These are phyloP conservation scores for Fusarium tupiense DNA, from an alignment of 2,329 filamentous ascomycete genomes.

Conservation along the genomic window DNA sequence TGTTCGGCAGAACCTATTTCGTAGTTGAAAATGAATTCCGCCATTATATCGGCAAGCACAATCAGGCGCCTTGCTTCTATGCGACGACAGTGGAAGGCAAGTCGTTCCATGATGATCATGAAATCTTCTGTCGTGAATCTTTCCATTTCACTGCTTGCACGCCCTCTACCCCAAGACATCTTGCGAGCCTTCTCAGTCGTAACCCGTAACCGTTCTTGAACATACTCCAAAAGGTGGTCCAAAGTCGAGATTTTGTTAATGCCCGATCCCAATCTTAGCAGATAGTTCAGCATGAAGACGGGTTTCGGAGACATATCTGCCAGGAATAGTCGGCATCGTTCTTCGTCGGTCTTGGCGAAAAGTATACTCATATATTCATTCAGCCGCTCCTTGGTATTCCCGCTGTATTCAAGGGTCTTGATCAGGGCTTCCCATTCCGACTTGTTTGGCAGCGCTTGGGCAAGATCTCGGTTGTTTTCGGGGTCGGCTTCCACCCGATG, in stretches of 20 bases:
- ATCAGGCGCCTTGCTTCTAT: conserved; percentile 48
- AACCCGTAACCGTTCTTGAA: conserved; percentile 29
- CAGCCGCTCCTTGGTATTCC: conserved; percentile 35
- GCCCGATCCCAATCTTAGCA: conserved; percentile 42
- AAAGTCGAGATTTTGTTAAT: conserved; percentile 41
- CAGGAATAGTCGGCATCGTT: conserved; percentile 47
- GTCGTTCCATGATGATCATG: conserved; percentile 36
- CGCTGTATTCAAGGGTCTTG: conserved; percentile 27
- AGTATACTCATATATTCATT: conserved; percentile 45
- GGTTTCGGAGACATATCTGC: conserved; percentile 39
- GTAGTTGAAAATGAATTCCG: conserved; percentile 41
- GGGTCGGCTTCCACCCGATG: conserved; percentile 28
- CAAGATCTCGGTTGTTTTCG: conserved; percentile 24
- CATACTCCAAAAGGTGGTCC: conserved; percentile 42
- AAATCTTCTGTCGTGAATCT: conserved; percentile 39
- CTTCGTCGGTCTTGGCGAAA: conserved; percentile 44
- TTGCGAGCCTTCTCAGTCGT: conserved; percentile 7
- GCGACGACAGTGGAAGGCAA: conserved; percentile 46
- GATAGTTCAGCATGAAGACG: conserved; percentile 46
- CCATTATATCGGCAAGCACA: conserved; percentile 44
- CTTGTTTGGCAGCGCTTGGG: conserved; percentile 40
- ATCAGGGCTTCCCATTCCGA: conserved; percentile 39
- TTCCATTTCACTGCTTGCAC: conserved; percentile 22
- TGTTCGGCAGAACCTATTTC: conserved; percentile 25
- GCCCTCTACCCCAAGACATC: not conserved